These are phyloP conservation scores for Penicillium bialowiezense DNA, from an alignment of 495 filamentous ascomycete species.

Conservation along the genomic window DNA sequence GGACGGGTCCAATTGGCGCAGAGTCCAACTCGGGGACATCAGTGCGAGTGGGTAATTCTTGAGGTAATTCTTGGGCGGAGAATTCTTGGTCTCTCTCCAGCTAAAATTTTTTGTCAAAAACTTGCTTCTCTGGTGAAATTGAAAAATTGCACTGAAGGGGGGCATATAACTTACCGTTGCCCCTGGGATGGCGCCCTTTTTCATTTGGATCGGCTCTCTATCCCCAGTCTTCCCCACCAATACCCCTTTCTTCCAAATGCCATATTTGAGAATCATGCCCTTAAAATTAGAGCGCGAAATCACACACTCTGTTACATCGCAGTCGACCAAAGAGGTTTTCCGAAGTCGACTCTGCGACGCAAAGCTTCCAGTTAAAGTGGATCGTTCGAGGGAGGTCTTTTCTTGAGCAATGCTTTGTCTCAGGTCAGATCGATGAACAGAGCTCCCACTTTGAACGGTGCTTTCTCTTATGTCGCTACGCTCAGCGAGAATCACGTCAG, in stretches of 20 bases:
- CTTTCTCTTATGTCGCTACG: slow-evolving; percentile 23
- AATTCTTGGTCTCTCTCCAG: too few relatives aligned
- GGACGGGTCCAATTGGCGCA: neutral
- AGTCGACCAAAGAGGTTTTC: slow-evolving; percentile 22
- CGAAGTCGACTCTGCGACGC: slow-evolving; percentile 17
- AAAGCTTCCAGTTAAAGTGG: slow-evolving; percentile 12
- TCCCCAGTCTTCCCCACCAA: slow-evolving; percentile 27
- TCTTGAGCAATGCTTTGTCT: slow-evolving; percentile 16
- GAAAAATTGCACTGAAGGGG: too few relatives aligned
- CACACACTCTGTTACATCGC: slow-evolving; percentile 30
- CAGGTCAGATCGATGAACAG: slow-evolving; percentile 11
- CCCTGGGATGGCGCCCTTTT: neutral
- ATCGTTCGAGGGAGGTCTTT: slow-evolving; percentile 11
- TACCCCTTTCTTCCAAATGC: slow-evolving; percentile 34
- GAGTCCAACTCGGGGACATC: neutral
- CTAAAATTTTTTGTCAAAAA: too few relatives aligned
- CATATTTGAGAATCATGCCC: slow-evolving; percentile 32
- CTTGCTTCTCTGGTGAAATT: too few relatives aligned
- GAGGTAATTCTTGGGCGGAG: too few relatives aligned
- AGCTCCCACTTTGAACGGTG: slow-evolving; percentile 13
- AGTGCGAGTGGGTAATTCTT: neutral
- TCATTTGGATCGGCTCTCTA: slow-evolving; percentile 16
- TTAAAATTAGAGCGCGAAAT: slow-evolving; percentile 25
- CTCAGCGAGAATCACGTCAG: slow-evolving; percentile 11
- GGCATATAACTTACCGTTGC: slow-evolving; percentile 4